Conservation (phyloP, 139 green algal species). For the Haematococcus lacustris region DNA sequence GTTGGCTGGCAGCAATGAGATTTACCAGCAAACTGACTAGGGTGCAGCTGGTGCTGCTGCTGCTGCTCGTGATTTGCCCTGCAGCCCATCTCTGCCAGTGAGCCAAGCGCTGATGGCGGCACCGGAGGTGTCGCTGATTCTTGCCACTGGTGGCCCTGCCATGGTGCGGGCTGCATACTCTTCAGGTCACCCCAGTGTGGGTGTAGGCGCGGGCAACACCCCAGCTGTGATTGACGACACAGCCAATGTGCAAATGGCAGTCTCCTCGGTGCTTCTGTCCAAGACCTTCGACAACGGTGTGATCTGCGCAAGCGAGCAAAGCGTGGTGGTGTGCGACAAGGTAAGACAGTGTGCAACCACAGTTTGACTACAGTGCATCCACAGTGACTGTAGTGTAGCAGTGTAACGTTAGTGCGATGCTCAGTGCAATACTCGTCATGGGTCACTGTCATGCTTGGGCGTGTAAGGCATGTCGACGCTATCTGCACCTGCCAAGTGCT, state of each 20-base stretch:
- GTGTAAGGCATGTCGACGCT: no score
- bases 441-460: no score
- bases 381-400: no score
- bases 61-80: no score
- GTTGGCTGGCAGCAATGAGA: no score
- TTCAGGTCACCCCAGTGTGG: constrained; percentile 58
- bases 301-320: constrained; percentile 64
- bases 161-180: constrained; percentile 64
- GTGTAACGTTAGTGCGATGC: no score
- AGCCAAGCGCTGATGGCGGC: constrained; percentile 49
- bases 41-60: no score
- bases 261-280: constrained; percentile 41
- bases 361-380: no score
- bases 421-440: no score
- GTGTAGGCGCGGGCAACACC: constrained; percentile 64
- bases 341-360: no score
- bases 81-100: constrained; percentile 42
- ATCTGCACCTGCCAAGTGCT: no score
- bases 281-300: constrained; percentile 72
- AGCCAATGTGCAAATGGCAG: constrained; percentile 48
- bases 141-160: constrained; percentile 58
- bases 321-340: constrained; percentile 46
- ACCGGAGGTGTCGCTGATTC: constrained; percentile 40
- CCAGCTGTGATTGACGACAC: constrained; percentile 63
- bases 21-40: no score